phyloP scores from a whole-genome alignment of 768 basidiomycete genomes.

The Trichaptum fuscoviolaceum region DNA sequence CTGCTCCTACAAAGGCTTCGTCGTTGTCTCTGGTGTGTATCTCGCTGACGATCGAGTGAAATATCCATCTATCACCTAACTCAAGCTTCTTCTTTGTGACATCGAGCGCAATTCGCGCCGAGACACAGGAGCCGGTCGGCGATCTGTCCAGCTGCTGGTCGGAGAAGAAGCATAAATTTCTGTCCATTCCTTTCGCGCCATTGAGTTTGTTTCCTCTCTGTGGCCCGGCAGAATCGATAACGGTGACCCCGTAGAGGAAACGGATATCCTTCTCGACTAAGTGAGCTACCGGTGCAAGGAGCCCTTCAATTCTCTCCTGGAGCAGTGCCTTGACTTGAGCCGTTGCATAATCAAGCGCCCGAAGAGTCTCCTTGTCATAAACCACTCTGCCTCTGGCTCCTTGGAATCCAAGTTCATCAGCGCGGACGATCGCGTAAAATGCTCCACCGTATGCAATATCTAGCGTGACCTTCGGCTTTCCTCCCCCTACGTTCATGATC shows the following conservation, averaged over 20 bases:
- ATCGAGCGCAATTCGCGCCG: conserved; percentile 32
- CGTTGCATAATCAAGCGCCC: conserved; percentile 27
- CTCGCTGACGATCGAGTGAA: conserved; percentile 30
- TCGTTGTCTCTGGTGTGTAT: conserved; percentile 8
- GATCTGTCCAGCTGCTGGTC: conserved; percentile 36
- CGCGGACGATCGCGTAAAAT: conserved; percentile 34
- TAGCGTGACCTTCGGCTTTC: conserved; percentile 17
- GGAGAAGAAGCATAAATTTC: conserved; percentile 30
- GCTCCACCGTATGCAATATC: conserved; percentile 36
- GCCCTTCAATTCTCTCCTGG: conserved; percentile 5
- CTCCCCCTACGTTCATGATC: conserved; percentile 11
- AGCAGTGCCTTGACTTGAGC: conserved; percentile 25
- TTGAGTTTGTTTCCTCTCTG: background rate
- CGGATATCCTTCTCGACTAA: conserved; percentile 28
- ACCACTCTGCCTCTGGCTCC: background rate
- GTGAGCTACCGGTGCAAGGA: conserved; percentile 16
- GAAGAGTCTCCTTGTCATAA: background rate
- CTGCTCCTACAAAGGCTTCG: conserved; percentile 23
- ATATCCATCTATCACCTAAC: conserved; percentile 25
- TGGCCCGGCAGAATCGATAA: conserved; percentile 21
- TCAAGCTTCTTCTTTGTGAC: conserved; percentile 25
- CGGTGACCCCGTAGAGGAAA: conserved; percentile 34
- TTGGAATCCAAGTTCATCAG: conserved; percentile 30
- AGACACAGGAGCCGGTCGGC: conserved; percentile 34
- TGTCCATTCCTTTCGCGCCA: background rate